Evolutionary conservation across 2,329 filamentous ascomycete species (phyloP).

Genomic region (Cordyceps pruinosa): DNA sequence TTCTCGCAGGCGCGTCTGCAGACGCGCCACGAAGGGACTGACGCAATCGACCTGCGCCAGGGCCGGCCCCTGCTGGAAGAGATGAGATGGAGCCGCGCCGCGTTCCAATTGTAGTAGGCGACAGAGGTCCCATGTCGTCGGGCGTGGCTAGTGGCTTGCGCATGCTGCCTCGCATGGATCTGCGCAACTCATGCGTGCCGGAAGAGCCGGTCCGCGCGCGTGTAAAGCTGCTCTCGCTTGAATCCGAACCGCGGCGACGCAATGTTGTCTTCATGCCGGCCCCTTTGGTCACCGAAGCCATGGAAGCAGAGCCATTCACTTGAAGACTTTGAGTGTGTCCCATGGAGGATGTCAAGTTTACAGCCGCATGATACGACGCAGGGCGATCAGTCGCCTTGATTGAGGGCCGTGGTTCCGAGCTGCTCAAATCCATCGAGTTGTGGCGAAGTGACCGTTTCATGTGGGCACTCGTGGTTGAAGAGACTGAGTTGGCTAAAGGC

Average conservation of each 20-base stretch:
- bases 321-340: conserved; percentile 21
- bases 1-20: conserved; percentile 28
- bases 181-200: conserved; percentile 56
- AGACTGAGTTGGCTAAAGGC: neutral
- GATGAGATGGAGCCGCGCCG: conserved; percentile 35
- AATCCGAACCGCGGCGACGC: conserved; percentile 52
- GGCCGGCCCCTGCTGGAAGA: conserved; percentile 23
- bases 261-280: conserved; percentile 29
- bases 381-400: conserved; percentile 19
- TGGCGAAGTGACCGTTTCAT: conserved; percentile 10
- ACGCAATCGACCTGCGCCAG: conserved; percentile 31
- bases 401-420: conserved; percentile 8
- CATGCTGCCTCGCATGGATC: conserved; percentile 56
- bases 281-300: conserved; percentile 11
- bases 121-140: conserved; percentile 57
- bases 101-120: conserved; percentile 54
- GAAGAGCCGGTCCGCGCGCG: conserved; percentile 45
- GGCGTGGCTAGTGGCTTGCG: conserved; percentile 22
- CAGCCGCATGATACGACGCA: conserved; percentile 24
- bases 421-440: neutral
- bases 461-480: neutral
- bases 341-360: conserved; percentile 14
- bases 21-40: conserved; percentile 39
- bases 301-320: conserved; percentile 16
- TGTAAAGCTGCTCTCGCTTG: conserved; percentile 77